Percentiles rank a stretch among this genome's conserved stretches.
phyloP scores from a whole-genome alignment of 352 stramenopile species.

The Poterioochromonas sp. region DNA sequence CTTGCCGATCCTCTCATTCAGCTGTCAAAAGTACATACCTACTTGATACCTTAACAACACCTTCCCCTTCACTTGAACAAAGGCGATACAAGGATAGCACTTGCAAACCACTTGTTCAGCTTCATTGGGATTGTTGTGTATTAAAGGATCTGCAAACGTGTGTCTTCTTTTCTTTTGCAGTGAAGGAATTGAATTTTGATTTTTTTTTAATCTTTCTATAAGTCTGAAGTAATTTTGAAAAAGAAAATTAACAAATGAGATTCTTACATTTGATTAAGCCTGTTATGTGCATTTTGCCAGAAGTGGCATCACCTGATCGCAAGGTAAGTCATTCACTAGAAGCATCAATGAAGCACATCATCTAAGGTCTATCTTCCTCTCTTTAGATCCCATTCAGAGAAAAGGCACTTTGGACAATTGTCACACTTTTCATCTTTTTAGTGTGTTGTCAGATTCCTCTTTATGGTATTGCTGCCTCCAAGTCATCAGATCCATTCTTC shows the following conservation, averaged over 20 bases:
- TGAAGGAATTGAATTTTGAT: no score
- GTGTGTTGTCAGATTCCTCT: slow-evolving; percentile 99
- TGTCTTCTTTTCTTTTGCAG: no score
- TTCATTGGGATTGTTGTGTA: no score
- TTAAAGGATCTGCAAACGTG: no score
- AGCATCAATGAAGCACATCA: background rate
- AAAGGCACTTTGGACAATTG: slow-evolving; percentile 97
- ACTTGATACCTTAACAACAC: no score
- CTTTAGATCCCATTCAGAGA: slow-evolving; percentile 91
- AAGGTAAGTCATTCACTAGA: slow-evolving; percentile 51
- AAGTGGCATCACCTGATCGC: slow-evolving; percentile 88
- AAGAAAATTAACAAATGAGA: slow-evolving; percentile 63
- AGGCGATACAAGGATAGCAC: no score
- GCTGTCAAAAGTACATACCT: no score
- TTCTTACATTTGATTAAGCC: slow-evolving; percentile 96
- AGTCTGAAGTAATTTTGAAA: background rate
- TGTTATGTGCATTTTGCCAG: slow-evolving; percentile 94
- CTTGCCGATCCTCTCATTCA: no score
- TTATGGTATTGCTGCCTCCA: slow-evolving; percentile 95
- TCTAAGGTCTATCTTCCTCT: no score
- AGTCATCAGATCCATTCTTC: slow-evolving; percentile 97
- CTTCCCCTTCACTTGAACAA: no score
- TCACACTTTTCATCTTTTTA: slow-evolving; percentile 99
- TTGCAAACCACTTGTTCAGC: no score
- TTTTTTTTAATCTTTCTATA: no score